Conservation (phyloP, 2,329 filamentous ascomycete genomes). For the Thermothelomyces thermophilus region DNA sequence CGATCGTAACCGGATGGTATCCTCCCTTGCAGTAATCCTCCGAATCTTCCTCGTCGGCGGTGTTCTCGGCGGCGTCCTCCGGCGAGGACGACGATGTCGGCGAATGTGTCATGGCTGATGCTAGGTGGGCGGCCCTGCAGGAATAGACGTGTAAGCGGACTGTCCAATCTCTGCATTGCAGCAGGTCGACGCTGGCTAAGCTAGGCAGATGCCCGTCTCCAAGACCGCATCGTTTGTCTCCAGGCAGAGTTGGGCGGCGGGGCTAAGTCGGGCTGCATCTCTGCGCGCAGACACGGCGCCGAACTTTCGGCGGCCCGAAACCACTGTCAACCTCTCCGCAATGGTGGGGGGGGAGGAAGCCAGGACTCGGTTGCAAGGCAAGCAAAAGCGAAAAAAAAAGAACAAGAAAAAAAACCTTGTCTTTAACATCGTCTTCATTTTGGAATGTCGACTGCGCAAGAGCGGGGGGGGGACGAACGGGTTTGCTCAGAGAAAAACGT, state of each 20-base stretch:
- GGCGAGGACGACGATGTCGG: conserved; percentile 70
- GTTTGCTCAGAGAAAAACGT: conserved; percentile 2
- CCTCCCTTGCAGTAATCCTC: conserved; percentile 99
- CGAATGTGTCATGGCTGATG: conserved; percentile 60
- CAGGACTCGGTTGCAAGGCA: conserved; percentile 7
- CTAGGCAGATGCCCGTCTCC: conserved; percentile 8
- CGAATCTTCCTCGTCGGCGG: conserved; percentile 95
- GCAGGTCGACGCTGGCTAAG: background rate
- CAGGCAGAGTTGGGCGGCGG: conserved; percentile 19
- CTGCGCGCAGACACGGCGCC: conserved; percentile 24
- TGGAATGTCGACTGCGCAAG: conserved; percentile 10
- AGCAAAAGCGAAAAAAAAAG: background rate
- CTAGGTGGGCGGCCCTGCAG: conserved; percentile 48
- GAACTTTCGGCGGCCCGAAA: conserved; percentile 22
- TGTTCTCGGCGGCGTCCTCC: conserved; percentile 82
- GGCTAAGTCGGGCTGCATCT: conserved; percentile 13
- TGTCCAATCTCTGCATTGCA: conserved; percentile 12
- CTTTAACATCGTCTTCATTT: conserved; percentile 27
- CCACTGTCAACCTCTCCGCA: background rate
- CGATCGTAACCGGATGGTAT: conserved; percentile 90
- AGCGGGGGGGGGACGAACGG: conserved; percentile 10
- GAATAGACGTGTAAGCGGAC: conserved; percentile 27
- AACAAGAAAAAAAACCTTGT: too few species aligned
- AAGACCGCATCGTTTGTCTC: background rate
- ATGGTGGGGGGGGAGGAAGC: background rate